phyloP scores from a whole-genome alignment of 257 asterid genomes.

The Gardenia jasminoides region DNA sequence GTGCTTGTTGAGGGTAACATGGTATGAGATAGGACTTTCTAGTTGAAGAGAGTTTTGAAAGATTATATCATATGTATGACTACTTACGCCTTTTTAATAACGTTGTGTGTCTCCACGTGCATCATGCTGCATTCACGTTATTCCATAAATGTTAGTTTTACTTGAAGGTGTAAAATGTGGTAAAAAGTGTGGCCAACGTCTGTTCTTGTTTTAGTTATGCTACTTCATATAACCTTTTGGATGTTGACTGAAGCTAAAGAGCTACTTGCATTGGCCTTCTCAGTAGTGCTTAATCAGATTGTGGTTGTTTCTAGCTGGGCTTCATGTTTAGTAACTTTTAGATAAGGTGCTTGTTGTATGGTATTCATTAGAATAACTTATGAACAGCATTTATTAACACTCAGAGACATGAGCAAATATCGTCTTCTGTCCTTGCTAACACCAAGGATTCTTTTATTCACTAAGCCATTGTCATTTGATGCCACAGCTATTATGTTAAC shows the following conservation, averaged over 20 bases:
- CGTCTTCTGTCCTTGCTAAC: background rate
- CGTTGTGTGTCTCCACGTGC: background rate
- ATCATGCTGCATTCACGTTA: background rate
- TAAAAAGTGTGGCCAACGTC: background rate
- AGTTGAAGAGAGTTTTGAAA: background rate
- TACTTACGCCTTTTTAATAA: background rate
- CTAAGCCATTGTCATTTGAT: background rate
- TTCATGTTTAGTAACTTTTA: background rate
- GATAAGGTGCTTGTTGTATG: background rate
- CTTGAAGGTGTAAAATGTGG: background rate
- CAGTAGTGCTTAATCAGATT: too few relatives aligned
- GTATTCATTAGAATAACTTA: background rate
- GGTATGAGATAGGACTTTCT: background rate
- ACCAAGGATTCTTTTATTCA: background rate
- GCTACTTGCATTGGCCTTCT: background rate
- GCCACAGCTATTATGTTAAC: background rate
- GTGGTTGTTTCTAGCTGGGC: background rate
- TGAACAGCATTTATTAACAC: background rate
- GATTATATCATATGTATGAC: slow-evolving; percentile 4
- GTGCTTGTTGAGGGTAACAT: background rate
- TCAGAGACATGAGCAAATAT: background rate
- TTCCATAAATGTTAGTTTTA: background rate
- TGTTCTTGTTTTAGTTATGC: background rate
- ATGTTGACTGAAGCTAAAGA: background rate
- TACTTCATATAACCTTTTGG: too few relatives aligned